Conservation (phyloP, 75 land plant genomes). For the Pinus albicaulis region DNA sequence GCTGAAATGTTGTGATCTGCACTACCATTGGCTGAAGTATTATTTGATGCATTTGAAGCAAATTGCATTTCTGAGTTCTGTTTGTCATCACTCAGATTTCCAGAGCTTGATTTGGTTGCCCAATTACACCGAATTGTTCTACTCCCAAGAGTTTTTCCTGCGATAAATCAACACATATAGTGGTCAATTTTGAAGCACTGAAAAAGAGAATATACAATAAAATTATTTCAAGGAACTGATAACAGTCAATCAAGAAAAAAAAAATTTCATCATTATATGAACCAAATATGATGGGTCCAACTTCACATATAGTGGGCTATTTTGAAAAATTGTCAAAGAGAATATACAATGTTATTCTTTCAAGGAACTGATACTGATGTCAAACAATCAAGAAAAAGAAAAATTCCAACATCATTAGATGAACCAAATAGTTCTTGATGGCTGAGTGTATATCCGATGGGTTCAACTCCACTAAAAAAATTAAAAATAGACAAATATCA, state of each 20-base stretch:
- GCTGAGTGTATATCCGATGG: no score
- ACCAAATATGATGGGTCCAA: no score
- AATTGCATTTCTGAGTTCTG: slow-evolving; percentile 42
- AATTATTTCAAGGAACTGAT: no score
- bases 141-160: slow-evolving; percentile 95
- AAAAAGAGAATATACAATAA: background rate
- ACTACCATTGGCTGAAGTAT: background rate
- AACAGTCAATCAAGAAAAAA: no score
- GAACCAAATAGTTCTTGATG: no score
- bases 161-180: background rate
- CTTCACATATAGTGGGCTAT: background rate
- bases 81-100: slow-evolving; percentile 55
- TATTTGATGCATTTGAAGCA: slow-evolving; percentile 1
- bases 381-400: no score
- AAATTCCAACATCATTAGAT: no score
- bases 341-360: no score
- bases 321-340: background rate
- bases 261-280: no score
- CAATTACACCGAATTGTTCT: slow-evolving; percentile 96
- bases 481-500: no score
- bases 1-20: background rate
- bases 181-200: background rate
- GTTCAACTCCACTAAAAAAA: no score
- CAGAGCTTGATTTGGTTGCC: slow-evolving; percentile 84
- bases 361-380: no score